Conservation (phyloP, 306 rosid species). For the Cajanus cajan region DNA sequence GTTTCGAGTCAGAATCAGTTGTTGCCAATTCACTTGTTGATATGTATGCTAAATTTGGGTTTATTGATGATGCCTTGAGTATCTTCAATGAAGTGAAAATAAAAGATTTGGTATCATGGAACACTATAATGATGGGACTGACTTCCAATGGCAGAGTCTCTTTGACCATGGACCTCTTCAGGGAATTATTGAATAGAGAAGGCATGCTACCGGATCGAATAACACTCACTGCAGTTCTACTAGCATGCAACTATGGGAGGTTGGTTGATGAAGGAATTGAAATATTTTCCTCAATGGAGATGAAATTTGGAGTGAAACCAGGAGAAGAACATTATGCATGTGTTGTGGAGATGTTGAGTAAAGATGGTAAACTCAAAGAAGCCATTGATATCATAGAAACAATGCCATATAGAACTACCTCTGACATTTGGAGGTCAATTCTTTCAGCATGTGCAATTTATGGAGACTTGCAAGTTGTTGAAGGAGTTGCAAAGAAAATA, state of each 20-base stretch:
- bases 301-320: constrained; percentile 58
- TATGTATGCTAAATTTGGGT: constrained; percentile 72
- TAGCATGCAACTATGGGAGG: constrained; percentile 69
- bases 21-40: constrained; percentile 69
- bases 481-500: constrained; percentile 60
- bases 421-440: constrained; percentile 54
- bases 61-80: constrained; percentile 49
- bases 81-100: constrained; percentile 46
- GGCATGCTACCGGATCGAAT: constrained; percentile 56
- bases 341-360: constrained; percentile 63
- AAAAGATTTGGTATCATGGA: constrained; percentile 80
- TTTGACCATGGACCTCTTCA: constrained; percentile 46
- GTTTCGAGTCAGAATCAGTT: constrained; percentile 64
- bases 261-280: constrained; percentile 61
- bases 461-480: constrained; percentile 55
- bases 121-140: constrained; percentile 71
- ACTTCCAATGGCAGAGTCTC: constrained; percentile 51
- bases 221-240: constrained; percentile 63
- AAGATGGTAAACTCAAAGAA: constrained; percentile 62
- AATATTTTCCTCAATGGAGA: constrained; percentile 60
- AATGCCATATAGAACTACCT: constrained; percentile 48
- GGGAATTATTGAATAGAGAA: constrained; percentile 42
- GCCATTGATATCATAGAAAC: constrained; percentile 52
- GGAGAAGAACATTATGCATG: constrained; percentile 55
- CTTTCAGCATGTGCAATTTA: constrained; percentile 48